A percentile compares a stretch with the other conserved stretches of the same genome.
Conservation (phyloP, 305 asterid species). For the Fraxinus xanthoxyloides region DNA sequence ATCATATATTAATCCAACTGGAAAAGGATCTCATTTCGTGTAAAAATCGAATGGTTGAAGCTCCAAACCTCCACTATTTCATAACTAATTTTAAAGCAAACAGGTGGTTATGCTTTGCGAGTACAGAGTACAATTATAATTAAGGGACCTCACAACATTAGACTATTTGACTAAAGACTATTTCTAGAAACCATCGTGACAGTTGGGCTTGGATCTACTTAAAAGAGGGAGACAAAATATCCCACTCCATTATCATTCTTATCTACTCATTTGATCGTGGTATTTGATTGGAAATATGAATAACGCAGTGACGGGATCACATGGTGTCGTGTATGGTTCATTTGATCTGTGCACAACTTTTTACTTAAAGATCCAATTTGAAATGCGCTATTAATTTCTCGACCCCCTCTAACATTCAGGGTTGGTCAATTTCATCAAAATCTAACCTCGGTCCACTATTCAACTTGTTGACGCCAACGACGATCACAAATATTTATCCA, state of each 20-base stretch:
- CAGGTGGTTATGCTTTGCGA: neutral
- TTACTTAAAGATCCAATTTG: neutral
- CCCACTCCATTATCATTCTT: neutral
- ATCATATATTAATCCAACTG: neutral
- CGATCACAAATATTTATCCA: neutral
- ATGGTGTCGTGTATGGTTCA: neutral
- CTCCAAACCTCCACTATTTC: neutral
- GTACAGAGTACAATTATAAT: neutral
- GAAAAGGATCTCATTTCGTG: neutral
- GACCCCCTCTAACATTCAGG: neutral
- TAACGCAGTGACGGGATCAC: neutral
- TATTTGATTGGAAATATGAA: neutral
- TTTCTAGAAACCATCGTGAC: neutral
- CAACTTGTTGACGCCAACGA: neutral
- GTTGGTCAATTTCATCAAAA: neutral
- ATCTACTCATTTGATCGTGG: neutral
- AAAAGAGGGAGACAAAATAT: neutral
- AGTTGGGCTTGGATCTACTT: neutral
- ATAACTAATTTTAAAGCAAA: neutral
- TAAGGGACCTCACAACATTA: neutral
- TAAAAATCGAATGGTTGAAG: neutral
- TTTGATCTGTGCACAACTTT: neutral
- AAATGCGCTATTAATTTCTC: neutral
- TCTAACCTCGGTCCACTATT: neutral
- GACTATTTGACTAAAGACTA: neutral